A percentile compares a stretch with the other conserved stretches of the same genome.
These are phyloP conservation scores for Exobasidium cylindrosporum DNA, from an alignment of 1,284 basidiomycete genomes.

Conservation along the genomic window DNA sequence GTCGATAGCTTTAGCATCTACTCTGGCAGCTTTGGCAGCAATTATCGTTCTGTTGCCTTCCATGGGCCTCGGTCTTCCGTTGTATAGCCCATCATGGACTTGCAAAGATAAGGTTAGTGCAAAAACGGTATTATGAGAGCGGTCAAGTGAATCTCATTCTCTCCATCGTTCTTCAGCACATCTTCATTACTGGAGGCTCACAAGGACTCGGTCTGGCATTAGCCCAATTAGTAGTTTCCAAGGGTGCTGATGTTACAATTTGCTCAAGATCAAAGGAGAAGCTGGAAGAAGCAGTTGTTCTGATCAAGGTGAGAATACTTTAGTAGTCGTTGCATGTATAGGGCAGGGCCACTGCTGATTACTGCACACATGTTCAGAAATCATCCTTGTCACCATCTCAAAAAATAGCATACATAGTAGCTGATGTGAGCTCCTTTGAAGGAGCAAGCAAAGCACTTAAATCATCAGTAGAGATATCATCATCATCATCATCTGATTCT, in stretches of 20 bases:
- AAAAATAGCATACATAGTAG: constrained; percentile 13
- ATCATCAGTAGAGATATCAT: constrained; percentile 34
- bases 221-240: constrained; percentile 67
- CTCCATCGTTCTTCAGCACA: constrained; percentile 20
- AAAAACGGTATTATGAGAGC: too few species aligned
- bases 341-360: too few species aligned
- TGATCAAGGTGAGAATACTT: constrained; percentile 63
- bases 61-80: background rate
- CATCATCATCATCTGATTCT: constrained; percentile 55
- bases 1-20: too few species aligned
- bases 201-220: constrained; percentile 74
- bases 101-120: constrained; percentile 7
- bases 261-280: constrained; percentile 70
- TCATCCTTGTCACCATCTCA: background rate
- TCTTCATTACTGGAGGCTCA: constrained; percentile 74
- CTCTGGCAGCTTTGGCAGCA: background rate
- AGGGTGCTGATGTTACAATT: constrained; percentile 76
- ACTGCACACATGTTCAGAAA: too few species aligned
- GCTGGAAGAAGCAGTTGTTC: constrained; percentile 63
- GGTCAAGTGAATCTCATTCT: background rate
- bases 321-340: constrained; percentile 1
- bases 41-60: background rate
- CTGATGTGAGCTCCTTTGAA: constrained; percentile 50
- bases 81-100: background rate
- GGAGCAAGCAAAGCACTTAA: constrained; percentile 65